A percentile compares a stretch with the other conserved stretches of the same genome.
Evolutionary conservation across 225 moss, liverwort and hornwort genomes (phyloP).

Genomic region (Thuidium tamariscinum): DNA sequence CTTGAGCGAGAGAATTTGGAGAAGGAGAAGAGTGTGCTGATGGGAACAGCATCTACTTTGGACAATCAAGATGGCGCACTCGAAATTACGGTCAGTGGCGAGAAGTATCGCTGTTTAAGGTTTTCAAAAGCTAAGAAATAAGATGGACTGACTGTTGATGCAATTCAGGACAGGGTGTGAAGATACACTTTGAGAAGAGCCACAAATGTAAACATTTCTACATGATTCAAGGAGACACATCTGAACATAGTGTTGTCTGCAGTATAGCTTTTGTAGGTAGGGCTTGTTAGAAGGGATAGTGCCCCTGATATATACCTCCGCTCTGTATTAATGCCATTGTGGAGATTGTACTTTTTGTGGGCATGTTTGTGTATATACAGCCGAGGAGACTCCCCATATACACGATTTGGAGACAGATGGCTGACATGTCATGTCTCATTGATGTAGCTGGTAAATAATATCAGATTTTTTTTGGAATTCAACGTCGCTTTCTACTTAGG

Average conservation of each 20-base stretch:
- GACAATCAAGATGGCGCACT: conserved; percentile 96
- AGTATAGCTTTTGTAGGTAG: background rate
- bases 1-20: conserved; percentile 90
- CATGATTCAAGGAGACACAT: background rate
- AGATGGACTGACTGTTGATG: background rate
- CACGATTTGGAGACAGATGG: background rate
- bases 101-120: conserved; percentile 85
- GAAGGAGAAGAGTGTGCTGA: conserved; percentile 96
- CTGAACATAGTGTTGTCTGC: background rate
- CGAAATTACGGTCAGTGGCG: conserved; percentile 95
- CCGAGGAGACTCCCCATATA: background rate
- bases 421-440: background rate
- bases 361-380: conserved; percentile 11
- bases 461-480: background rate
- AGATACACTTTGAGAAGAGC: conserved; percentile 8
- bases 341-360: conserved; percentile 2
- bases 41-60: conserved; percentile 90
- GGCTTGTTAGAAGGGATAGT: background rate
- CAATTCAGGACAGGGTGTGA: conserved; percentile 8
- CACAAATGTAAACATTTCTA: background rate
- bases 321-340: background rate
- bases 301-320: background rate
- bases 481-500: background rate
- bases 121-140: conserved; percentile 93
- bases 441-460: background rate